Percentiles rank a stretch among this genome's conserved stretches.
Evolutionary conservation across 2,329 filamentous ascomycete species (phyloP).

Genomic region (Pezicula rhizophila): DNA sequence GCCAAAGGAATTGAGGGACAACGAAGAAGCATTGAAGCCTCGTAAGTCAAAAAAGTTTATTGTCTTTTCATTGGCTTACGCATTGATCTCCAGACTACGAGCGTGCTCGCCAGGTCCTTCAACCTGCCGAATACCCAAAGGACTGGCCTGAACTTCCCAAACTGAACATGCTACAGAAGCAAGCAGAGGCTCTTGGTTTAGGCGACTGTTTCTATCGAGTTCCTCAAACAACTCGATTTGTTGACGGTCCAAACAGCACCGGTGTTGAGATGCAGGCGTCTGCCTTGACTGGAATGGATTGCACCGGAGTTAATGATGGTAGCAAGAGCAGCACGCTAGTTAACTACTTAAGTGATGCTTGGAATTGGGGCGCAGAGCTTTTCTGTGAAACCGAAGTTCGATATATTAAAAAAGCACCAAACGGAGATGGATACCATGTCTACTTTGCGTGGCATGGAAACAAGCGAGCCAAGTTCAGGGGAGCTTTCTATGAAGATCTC

Average conservation of each 20-base stretch:
- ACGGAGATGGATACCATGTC: conserved; percentile 47
- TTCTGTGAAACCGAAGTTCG: conserved; percentile 61
- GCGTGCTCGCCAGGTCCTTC: conserved; percentile 44
- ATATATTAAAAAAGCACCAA: conserved; percentile 42
- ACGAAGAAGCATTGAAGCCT: conserved; percentile 31
- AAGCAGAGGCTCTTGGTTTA: conserved; percentile 44
- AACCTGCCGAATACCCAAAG: conserved; percentile 48
- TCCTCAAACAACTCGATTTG: conserved; percentile 55
- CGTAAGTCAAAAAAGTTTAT: conserved; percentile 18
- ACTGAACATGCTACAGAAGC: conserved; percentile 45
- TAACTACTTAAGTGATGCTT: conserved; percentile 59
- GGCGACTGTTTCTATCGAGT: conserved; percentile 44
- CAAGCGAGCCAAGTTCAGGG: conserved; percentile 31
- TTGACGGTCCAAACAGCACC: conserved; percentile 49
- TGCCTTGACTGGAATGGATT: conserved; percentile 52
- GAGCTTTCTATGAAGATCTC: conserved; percentile 47
- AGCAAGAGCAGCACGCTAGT: conserved; percentile 57
- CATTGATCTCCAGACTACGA: conserved; percentile 35
- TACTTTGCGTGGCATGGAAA: conserved; percentile 56
- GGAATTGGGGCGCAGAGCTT: conserved; percentile 63
- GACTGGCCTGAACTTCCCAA: conserved; percentile 49
- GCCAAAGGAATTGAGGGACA: conserved; percentile 47
- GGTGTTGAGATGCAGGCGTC: conserved; percentile 55
- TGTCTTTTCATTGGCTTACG: not conserved
- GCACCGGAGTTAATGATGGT: conserved; percentile 56